Conservation (phyloP, 345 rosid species). For the Eucalyptus shirleyi region DNA sequence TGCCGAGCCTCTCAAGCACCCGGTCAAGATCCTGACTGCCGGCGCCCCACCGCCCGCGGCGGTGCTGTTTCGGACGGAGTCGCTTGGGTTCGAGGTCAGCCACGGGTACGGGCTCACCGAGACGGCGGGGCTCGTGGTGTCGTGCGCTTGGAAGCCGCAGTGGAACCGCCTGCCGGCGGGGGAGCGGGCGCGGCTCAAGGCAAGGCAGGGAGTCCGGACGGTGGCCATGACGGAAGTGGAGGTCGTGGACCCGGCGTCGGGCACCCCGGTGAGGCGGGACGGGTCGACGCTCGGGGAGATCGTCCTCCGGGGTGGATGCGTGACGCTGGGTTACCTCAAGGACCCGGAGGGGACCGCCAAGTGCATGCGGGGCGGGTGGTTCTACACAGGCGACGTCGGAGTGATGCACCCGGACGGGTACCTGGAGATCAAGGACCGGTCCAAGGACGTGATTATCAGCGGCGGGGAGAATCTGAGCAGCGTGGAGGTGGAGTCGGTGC, state of each 20-base stretch:
- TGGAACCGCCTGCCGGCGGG: slow-evolving; percentile 56
- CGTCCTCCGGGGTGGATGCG: slow-evolving; percentile 45
- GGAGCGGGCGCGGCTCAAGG: slow-evolving; percentile 50
- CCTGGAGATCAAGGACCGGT: slow-evolving; percentile 58
- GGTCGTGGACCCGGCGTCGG: slow-evolving; percentile 38
- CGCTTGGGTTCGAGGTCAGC: slow-evolving; percentile 51
- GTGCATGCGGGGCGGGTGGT: slow-evolving; percentile 51
- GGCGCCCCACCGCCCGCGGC: slow-evolving; percentile 87
- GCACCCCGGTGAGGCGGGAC: slow-evolving; percentile 39
- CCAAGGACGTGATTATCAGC: slow-evolving; percentile 69
- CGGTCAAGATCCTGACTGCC: slow-evolving; percentile 58
- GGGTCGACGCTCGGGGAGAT: slow-evolving; percentile 60
- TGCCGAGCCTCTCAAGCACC: slow-evolving; percentile 10
- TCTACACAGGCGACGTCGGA: slow-evolving; percentile 59
- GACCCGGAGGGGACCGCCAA: slow-evolving; percentile 41
- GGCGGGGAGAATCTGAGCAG: slow-evolving; percentile 86
- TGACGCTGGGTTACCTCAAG: slow-evolving; percentile 77
- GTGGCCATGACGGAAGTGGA: slow-evolving; percentile 35
- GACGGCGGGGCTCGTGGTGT: slow-evolving; percentile 45
- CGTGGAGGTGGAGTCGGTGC: slow-evolving; percentile 60
- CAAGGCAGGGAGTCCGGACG: slow-evolving; percentile 63
- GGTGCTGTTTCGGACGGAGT: slow-evolving; percentile 43
- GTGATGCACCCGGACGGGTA: slow-evolving; percentile 65
- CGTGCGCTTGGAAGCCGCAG: slow-evolving; percentile 64
- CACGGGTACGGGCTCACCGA: slow-evolving; percentile 82